Evolutionary conservation across 2,329 filamentous ascomycete genomes (phyloP).

Genomic region (Calycina herbarum): DNA sequence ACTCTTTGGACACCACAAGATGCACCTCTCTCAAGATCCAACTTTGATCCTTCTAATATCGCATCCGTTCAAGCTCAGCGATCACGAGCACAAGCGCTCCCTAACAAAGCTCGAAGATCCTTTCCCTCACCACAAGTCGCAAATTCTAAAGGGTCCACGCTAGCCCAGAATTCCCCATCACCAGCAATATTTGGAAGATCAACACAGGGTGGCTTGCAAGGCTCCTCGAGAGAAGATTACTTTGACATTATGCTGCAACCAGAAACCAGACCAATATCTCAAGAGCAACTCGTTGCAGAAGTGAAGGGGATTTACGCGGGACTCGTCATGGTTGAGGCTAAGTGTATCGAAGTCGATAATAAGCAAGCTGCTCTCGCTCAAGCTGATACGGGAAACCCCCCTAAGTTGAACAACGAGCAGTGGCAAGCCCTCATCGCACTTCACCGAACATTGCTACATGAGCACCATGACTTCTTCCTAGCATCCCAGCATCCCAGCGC

Average conservation of each 20-base stretch:
- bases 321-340: conserved; percentile 79
- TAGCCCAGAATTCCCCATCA: background rate
- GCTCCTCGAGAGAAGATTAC: background rate
- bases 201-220: conserved; percentile 2
- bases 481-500: conserved; percentile 85
- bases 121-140: conserved; percentile 9
- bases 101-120: conserved; percentile 14
- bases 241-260: conserved; percentile 47
- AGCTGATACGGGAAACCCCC: conserved; percentile 34
- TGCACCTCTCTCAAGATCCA: conserved; percentile 16
- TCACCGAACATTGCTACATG: conserved; percentile 77
- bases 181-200: background rate
- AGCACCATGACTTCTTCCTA: conserved; percentile 84
- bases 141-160: conserved; percentile 11
- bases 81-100: conserved; percentile 8
- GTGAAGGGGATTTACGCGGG: conserved; percentile 66
- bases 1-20: conserved; percentile 33
- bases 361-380: conserved; percentile 42
- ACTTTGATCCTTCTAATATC: conserved; percentile 32
- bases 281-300: conserved; percentile 24
- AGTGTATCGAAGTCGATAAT: conserved; percentile 80
- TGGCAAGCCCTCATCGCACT: conserved; percentile 83
- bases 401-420: conserved; percentile 62
- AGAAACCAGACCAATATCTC: conserved; percentile 46
- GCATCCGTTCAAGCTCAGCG: conserved; percentile 22